A percentile compares a stretch with the other conserved stretches of the same genome.
Conservation (phyloP, 345 rosid genomes). For the Adansonia digitata region DNA sequence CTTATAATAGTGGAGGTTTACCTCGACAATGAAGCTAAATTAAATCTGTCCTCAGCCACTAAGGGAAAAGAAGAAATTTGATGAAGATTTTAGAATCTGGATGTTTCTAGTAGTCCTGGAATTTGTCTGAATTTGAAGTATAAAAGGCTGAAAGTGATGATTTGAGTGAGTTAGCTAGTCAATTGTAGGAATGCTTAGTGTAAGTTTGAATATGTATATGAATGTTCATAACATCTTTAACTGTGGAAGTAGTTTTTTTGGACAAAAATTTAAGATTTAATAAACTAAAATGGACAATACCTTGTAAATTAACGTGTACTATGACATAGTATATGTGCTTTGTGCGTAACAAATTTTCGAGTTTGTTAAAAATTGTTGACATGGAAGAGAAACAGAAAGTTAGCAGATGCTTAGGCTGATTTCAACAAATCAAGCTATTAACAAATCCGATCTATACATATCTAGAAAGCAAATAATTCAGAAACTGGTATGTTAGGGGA, state of each 20-base stretch:
- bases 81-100: background rate
- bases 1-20: background rate
- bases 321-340: no score
- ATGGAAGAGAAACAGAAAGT: background rate
- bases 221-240: no score
- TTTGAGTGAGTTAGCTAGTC: background rate
- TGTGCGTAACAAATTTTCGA: background rate
- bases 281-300: no score
- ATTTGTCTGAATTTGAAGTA: background rate
- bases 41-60: background rate
- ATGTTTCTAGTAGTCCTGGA: no score
- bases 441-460: background rate
- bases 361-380: background rate
- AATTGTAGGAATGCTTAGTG: no score
- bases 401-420: background rate
- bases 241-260: no score
- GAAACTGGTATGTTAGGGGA: background rate
- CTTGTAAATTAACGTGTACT: no score
- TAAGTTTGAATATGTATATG: no score
- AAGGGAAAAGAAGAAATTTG: background rate
- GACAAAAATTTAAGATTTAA: no score
- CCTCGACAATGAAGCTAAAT: background rate
- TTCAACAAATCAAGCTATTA: background rate
- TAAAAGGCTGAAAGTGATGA: background rate
- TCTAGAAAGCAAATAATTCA: background rate